Base-by-base conservation (phyloP, 2,329 filamentous ascomycete species). In the Alternaria arborescens region DNA sequence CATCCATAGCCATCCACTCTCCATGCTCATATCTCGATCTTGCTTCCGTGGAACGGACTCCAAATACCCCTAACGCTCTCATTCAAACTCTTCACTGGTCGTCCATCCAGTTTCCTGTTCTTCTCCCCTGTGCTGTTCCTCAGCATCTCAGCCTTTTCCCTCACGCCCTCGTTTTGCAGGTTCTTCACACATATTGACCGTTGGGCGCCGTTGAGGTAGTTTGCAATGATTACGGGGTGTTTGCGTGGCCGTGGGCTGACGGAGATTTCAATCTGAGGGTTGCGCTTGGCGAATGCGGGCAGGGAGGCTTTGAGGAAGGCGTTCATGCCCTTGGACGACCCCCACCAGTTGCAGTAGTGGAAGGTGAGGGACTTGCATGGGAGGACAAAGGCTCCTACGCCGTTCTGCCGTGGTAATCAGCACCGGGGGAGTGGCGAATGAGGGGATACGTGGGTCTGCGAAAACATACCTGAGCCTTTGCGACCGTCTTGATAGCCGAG, bases 361-460 rank as follows among this genome's bases (percentile, higher is more conserved):
- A 99, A 92, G 79, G 97, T 92, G 79, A 99, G 85, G 77, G 90
- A 91, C 85, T 93, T 97, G 88, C 95, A 99, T 84, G 97, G 94
- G 60, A 97, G 88, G 81, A 99, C 92, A 84, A 98, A 98, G 78
- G 94, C 92, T 74, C 94, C 94, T 70, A 98, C 86, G 85, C 95
- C 95, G 84, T 99, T 98, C 94, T 98, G 73, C 6, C 55, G 57
- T 20, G 54, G 56, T 20, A 47, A 10, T 69, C 59, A 73, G 68
- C 28, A 47, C 14, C 7, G 5, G 16, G 16, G 18, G n/a, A 6
- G 14, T 8, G 26, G 44, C 52, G 30, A 65, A 18, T 24, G n/a
- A 5, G 1, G 12, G 7, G 11, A 6, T 2, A 2, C 1, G 10
- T 3, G 6, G 1, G 32, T 36, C 5, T 1, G 8, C 18, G 11